phyloP scores from a whole-genome alignment of 164 flowering plant genomes.

The Cinnamomum micranthum region DNA sequence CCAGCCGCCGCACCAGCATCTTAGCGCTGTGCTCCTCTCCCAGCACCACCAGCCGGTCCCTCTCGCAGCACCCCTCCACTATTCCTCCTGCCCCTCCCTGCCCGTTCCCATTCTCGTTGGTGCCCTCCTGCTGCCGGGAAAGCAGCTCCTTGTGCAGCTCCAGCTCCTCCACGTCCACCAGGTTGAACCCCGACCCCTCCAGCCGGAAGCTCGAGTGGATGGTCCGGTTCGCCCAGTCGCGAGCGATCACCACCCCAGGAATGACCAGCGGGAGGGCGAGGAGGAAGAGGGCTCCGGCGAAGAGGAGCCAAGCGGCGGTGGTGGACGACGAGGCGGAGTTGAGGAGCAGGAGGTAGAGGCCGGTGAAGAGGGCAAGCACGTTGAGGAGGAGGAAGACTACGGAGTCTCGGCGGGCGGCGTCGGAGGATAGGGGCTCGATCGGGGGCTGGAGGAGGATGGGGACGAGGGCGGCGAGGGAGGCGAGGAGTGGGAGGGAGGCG shows the following conservation, averaged over 20 bases:
- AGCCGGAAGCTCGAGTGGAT: slow-evolving; percentile 49
- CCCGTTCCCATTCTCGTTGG: background rate
- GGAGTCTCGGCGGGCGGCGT: slow-evolving; percentile 50
- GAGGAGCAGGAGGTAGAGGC: slow-evolving; percentile 70
- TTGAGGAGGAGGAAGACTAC: slow-evolving; percentile 65
- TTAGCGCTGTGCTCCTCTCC: slow-evolving; percentile 76
- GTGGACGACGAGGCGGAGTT: slow-evolving; percentile 30
- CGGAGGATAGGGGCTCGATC: slow-evolving; percentile 38
- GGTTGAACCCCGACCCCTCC: slow-evolving; percentile 56
- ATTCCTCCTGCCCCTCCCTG: background rate
- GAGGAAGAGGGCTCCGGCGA: slow-evolving; percentile 59
- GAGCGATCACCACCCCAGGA: slow-evolving; percentile 67
- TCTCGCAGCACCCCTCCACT: slow-evolving; percentile 17
- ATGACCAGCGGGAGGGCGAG: slow-evolving; percentile 59
- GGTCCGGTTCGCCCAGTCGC: slow-evolving; percentile 48
- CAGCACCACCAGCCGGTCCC: slow-evolving; percentile 50
- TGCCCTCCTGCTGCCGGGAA: slow-evolving; percentile 31
- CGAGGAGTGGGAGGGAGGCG: slow-evolving; percentile 59
- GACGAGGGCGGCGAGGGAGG: slow-evolving; percentile 42
- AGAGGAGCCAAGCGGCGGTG: slow-evolving; percentile 38
- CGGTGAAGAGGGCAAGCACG: slow-evolving; percentile 60
- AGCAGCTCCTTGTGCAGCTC: slow-evolving; percentile 69
- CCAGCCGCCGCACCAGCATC: slow-evolving; percentile 50
- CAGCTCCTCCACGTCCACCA: slow-evolving; percentile 63
- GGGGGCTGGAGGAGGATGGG: slow-evolving; percentile 75